phyloP scores from a whole-genome alignment of 2,329 filamentous ascomycete genomes.

The Hypoxylon rubiginosum region DNA sequence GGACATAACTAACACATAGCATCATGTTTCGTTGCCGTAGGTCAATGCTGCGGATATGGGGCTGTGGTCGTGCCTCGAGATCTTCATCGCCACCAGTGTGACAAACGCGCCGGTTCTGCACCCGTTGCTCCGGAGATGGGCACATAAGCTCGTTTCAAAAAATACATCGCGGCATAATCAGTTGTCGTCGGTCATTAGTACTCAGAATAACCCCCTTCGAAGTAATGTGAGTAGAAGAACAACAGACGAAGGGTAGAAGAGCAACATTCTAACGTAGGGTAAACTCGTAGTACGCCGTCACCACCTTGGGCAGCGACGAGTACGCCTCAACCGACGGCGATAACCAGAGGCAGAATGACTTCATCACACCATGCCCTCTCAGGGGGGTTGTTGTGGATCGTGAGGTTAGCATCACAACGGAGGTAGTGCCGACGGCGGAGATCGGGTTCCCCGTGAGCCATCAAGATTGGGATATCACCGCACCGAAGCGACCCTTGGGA shows the following conservation, averaged over 20 bases:
- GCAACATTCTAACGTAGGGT: not conserved
- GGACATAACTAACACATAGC: too few species aligned
- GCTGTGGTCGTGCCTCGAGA: slow-evolving; percentile 56
- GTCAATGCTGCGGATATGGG: too few species aligned
- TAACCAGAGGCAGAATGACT: too few species aligned
- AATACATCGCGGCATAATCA: not conserved
- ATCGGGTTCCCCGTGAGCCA: not conserved
- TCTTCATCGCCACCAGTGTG: slow-evolving; percentile 56
- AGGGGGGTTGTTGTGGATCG: not conserved
- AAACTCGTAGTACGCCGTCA: not conserved
- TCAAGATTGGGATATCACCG: not conserved
- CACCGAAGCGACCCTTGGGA: not conserved
- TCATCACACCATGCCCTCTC: too few species aligned
- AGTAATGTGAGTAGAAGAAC: not conserved
- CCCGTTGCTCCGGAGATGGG: slow-evolving; percentile 37
- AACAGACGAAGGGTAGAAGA: not conserved
- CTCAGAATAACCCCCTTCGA: too few species aligned
- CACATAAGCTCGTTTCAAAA: slow-evolving; percentile 35
- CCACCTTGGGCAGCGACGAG: slow-evolving; percentile 41
- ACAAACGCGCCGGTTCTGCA: slow-evolving; percentile 51
- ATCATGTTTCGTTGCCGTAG: too few species aligned
- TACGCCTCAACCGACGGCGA: slow-evolving; percentile 16
- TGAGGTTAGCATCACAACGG: slow-evolving; percentile 2
- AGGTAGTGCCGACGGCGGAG: not conserved
- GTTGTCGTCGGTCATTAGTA: too few species aligned